Evolutionary conservation across 306 rosid species (phyloP).

Genomic region (Cyamopsis tetragonoloba): DNA sequence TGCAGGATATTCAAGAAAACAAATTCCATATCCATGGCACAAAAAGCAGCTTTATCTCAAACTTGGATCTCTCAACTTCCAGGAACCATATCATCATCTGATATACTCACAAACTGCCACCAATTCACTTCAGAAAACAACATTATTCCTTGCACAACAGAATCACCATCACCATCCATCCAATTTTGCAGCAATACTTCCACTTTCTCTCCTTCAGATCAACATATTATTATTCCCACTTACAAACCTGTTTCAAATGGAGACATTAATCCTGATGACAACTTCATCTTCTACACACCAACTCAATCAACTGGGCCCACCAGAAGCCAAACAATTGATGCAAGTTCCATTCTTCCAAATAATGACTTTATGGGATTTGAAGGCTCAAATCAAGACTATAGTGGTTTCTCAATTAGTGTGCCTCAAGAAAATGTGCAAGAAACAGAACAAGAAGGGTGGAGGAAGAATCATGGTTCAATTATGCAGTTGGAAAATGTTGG

Average conservation of each 20-base stretch:
- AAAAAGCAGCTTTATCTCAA: conserved; percentile 62
- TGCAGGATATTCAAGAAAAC: conserved; percentile 86
- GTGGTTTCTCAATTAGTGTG: conserved; percentile 41
- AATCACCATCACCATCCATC: conserved; percentile 35
- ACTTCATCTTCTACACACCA: conserved; percentile 40
- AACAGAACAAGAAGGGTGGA: conserved; percentile 26
- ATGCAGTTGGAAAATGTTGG: conserved; percentile 38
- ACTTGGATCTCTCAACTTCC: conserved; percentile 55
- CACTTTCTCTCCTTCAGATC: conserved; percentile 39
- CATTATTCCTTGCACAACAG: conserved; percentile 46
- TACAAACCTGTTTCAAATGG: conserved; percentile 36
- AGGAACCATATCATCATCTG: conserved; percentile 37
- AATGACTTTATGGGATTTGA: conserved; percentile 40
- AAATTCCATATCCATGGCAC: conserved; percentile 64
- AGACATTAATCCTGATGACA: conserved; percentile 32
- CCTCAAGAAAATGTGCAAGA: conserved; percentile 43
- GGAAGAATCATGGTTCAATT: conserved; percentile 17
- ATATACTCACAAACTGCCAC: conserved; percentile 33
- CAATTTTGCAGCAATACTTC: conserved; percentile 29
- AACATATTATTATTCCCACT: conserved; percentile 20
- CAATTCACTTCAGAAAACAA: conserved; percentile 39
- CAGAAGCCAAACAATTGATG: conserved; percentile 36
- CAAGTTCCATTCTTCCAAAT: conserved; percentile 33
- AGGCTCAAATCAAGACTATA: conserved; percentile 38
- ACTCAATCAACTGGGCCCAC: conserved; percentile 35